Conservation (phyloP, 148 eudicot genomes). For the Camellia granthamiana region DNA sequence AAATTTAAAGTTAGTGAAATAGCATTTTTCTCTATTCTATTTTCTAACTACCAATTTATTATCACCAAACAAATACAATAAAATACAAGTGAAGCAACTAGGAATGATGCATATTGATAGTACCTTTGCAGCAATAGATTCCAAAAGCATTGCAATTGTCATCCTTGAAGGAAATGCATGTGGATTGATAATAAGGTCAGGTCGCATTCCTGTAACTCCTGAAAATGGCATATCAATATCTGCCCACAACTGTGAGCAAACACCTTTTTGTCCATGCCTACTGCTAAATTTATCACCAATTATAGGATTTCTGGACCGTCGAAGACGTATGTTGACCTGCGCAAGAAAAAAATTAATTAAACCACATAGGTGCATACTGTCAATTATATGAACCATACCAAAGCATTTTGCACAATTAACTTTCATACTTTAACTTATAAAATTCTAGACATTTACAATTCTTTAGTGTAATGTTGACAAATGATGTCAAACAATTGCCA, state of each 20-base stretch:
- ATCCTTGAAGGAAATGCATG: slow-evolving; percentile 98
- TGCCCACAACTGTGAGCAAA: slow-evolving; percentile 91
- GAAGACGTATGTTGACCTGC: slow-evolving; percentile 80
- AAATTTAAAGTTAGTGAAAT: neutral
- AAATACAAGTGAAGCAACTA: neutral
- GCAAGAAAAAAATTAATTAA: neutral
- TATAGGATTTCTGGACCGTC: slow-evolving; percentile 82
- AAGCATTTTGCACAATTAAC: neutral
- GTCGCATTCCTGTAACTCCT: slow-evolving; percentile 84
- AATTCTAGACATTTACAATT: neutral
- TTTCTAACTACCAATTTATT: neutral
- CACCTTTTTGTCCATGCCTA: slow-evolving; percentile 99
- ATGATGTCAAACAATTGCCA: too few relatives aligned
- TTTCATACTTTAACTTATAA: neutral
- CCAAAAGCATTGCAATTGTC: slow-evolving; percentile 98
- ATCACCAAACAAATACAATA: neutral
- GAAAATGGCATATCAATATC: slow-evolving; percentile 98
- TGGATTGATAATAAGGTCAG: slow-evolving; percentile 96
- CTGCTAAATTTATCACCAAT: slow-evolving; percentile 99
- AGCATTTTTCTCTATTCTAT: too few relatives aligned
- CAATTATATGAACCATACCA: neutral
- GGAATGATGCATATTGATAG: slow-evolving; percentile 1
- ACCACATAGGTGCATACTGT: neutral
- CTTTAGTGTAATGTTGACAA: neutral
- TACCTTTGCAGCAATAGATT: slow-evolving; percentile 98